A percentile compares a stretch with the other conserved stretches of the same genome.
Evolutionary conservation across 805 yeast genomes (phyloP).

Genomic region (Tetrapisispora pingtungensis): DNA sequence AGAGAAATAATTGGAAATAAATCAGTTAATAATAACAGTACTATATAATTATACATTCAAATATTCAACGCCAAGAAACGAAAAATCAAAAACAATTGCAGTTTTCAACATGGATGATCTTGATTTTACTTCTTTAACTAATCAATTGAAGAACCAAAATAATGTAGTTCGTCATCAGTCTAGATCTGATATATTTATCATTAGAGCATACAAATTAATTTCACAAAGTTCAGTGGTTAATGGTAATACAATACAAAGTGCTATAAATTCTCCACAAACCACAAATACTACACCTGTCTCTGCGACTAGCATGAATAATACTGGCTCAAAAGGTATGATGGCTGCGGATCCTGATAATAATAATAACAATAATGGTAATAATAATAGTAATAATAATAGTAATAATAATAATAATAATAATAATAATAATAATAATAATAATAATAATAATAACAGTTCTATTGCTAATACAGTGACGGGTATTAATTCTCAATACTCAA

Average conservation of each 20-base stretch:
- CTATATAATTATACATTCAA: no score
- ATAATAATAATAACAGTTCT: neutral
- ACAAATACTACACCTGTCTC: conserved; percentile 16
- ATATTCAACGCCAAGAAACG: no score
- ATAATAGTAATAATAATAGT: neutral
- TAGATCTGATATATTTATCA: conserved; percentile 22
- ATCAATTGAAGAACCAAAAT: conserved; percentile 9
- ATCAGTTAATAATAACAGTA: no score
- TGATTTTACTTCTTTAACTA: conserved; percentile 11
- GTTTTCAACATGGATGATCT: conserved; percentile 10
- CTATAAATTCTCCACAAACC: conserved; percentile 20
- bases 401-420: conserved; percentile 3
- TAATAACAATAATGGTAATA: conserved; percentile 3
- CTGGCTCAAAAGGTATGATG: conserved; percentile 1
- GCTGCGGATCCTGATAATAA: conserved; percentile 1
- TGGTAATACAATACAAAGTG: conserved; percentile 11
- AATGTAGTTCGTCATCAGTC: conserved; percentile 19
- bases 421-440: conserved; percentile 3
- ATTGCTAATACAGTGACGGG: neutral
- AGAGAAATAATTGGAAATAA: no score
- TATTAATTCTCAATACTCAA: conserved; percentile 11
- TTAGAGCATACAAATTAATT: conserved; percentile 17
- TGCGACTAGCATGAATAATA: conserved; percentile 2
- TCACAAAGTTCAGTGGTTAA: conserved; percentile 15
- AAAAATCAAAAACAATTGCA: no score